Conservation (phyloP, 2,329 filamentous ascomycete species). For the Lachnellula arida region DNA sequence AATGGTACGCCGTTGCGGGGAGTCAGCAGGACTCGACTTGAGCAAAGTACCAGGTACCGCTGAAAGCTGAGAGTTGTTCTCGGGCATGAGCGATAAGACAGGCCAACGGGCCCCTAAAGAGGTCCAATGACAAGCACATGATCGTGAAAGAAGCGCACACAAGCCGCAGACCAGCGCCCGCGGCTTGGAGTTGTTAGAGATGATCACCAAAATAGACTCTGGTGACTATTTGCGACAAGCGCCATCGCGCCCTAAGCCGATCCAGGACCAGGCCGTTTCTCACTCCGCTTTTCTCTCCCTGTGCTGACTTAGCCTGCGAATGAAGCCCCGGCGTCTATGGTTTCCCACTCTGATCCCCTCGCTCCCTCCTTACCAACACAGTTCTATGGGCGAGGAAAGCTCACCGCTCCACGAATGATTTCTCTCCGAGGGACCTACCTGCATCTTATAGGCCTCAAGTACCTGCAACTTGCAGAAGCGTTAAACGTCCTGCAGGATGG, state of each 20-base stretch:
- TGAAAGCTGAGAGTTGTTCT: slow-evolving; percentile 24
- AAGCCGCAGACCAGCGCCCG: neutral
- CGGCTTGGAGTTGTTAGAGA: neutral
- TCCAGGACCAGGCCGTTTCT: slow-evolving; percentile 8
- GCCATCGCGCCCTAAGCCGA: slow-evolving; percentile 19
- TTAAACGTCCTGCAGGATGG: slow-evolving; percentile 16
- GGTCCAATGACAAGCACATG: slow-evolving; percentile 23
- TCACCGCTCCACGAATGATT: slow-evolving; percentile 24
- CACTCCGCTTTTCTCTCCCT: slow-evolving; percentile 4
- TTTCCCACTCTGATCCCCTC: neutral
- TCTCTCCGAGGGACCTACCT: slow-evolving; percentile 4
- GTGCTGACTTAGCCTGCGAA: slow-evolving; percentile 25
- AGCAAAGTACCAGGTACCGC: slow-evolving; percentile 16
- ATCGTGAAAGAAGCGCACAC: slow-evolving; percentile 8
- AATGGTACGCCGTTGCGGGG: slow-evolving; percentile 5
- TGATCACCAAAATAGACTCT: slow-evolving; percentile 16
- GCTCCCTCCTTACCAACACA: slow-evolving; percentile 1
- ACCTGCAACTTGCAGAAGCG: slow-evolving; percentile 16
- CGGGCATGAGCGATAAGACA: slow-evolving; percentile 15
- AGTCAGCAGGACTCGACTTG: slow-evolving; percentile 14
- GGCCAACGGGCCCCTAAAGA: neutral
- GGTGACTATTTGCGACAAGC: slow-evolving; percentile 19
- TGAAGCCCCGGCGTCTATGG: slow-evolving; percentile 22
- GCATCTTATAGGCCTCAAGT: slow-evolving; percentile 24
- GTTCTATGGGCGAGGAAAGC: slow-evolving; percentile 10